A percentile compares a stretch with the other conserved stretches of the same genome.
These are phyloP conservation scores for Rheum nobile DNA, from an alignment of 148 eudicot genomes.

Conservation along the genomic window DNA sequence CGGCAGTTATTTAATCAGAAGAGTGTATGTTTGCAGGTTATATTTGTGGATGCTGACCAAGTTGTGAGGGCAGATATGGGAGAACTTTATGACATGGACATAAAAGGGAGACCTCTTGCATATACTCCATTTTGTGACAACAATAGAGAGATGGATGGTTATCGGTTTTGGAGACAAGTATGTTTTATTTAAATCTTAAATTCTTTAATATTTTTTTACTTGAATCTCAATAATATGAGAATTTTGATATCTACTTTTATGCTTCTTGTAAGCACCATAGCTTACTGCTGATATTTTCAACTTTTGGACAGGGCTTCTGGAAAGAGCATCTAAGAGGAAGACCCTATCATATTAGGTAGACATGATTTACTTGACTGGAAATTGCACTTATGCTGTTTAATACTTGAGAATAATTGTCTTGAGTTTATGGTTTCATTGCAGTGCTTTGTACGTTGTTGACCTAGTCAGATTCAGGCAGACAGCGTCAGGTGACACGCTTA, in stretches of 20 bases:
- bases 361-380: neutral
- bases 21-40: conserved; percentile 57
- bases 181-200: neutral
- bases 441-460: conserved; percentile 95
- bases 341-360: conserved; percentile 91
- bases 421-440: conserved; percentile 25
- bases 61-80: conserved; percentile 93
- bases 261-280: neutral
- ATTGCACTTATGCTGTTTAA: neutral
- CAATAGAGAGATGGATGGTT: conserved; percentile 97
- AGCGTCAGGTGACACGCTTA: conserved; percentile 87
- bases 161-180: conserved; percentile 95
- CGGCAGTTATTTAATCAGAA: neutral
- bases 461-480: conserved; percentile 84
- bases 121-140: conserved; percentile 98
- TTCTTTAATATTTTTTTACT: neutral
- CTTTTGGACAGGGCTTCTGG: conserved; percentile 77
- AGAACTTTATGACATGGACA: conserved; percentile 97
- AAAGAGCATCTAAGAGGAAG: conserved; percentile 90
- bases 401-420: conserved; percentile 10
- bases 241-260: neutral
- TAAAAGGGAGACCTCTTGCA: conserved; percentile 80
- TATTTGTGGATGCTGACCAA: conserved; percentile 97
- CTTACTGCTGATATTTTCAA: neutral
- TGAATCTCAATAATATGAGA: neutral